phyloP scores from a whole-genome alignment of 2,329 filamentous ascomycete genomes.

The Sclerotinia nivalis region DNA sequence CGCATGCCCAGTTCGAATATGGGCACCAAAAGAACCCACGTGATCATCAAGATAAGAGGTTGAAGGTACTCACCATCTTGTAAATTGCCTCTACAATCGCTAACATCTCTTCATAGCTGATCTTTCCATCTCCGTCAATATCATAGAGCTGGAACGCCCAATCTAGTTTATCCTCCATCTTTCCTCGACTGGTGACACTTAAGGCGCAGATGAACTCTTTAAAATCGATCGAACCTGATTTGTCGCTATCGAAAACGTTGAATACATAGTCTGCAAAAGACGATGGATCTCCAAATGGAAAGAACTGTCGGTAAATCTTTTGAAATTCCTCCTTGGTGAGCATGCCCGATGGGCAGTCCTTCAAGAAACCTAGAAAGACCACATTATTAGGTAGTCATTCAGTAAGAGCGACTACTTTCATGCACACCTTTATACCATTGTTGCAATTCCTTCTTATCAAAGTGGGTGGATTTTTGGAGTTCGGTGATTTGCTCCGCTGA shows the following conservation, averaged over 20 bases:
- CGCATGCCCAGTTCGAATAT: not conserved
- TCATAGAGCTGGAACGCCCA: constrained; percentile 99
- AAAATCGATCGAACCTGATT: constrained; percentile 97
- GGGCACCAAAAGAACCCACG: not conserved
- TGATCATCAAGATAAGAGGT: not conserved
- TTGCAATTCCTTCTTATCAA: constrained; percentile 99
- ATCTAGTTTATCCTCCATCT: constrained; percentile 99
- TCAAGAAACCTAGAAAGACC: constrained; percentile 74
- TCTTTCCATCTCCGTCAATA: constrained; percentile 98
- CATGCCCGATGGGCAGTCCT: constrained; percentile 96
- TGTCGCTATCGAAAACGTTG: constrained; percentile 97
- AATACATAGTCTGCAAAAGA: constrained; percentile 99
- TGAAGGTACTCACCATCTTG: constrained; percentile 76
- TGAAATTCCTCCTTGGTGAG: constrained; percentile 98
- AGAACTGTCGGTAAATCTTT: constrained; percentile 99
- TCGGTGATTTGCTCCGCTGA: constrained; percentile 94
- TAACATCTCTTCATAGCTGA: constrained; percentile 98
- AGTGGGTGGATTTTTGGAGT: constrained; percentile 95
- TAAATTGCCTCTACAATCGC: constrained; percentile 99
- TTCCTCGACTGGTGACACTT: constrained; percentile 93
- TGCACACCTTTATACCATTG: constrained; percentile 98
- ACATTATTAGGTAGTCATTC: constrained; percentile 24
- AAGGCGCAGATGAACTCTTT: constrained; percentile 99
- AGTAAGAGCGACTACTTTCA: constrained; percentile 20
- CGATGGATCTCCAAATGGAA: constrained; percentile 95